A percentile compares a stretch with the other conserved stretches of the same genome.
Evolutionary conservation across 148 eudicot genomes (phyloP).

Genomic region (Heliamphora exappendiculata): DNA sequence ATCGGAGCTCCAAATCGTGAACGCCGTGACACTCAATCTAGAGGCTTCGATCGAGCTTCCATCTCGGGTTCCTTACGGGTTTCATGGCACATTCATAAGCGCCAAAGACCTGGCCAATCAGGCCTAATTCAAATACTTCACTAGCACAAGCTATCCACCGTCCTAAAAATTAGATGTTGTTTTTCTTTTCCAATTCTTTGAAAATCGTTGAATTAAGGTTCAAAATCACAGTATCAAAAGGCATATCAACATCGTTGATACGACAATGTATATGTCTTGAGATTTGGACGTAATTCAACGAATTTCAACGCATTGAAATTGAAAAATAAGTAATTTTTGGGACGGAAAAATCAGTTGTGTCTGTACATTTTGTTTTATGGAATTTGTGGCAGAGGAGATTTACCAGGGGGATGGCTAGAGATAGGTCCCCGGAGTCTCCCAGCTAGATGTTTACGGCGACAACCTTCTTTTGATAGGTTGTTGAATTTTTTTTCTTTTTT

Average conservation of each 20-base stretch:
- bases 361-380: too few relatives aligned
- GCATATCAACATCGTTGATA: too few relatives aligned
- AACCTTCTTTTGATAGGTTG: not conserved
- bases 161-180: too few relatives aligned
- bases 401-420: constrained; percentile 18
- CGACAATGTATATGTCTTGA: too few relatives aligned
- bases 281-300: too few relatives aligned
- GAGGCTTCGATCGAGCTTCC: constrained; percentile 27
- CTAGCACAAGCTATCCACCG: too few relatives aligned
- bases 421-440: constrained; percentile 12
- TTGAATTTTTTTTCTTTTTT: not conserved
- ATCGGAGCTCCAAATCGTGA: constrained; percentile 26
- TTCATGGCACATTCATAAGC: constrained; percentile 30
- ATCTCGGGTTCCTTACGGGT: constrained; percentile 30
- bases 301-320: too few relatives aligned
- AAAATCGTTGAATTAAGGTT: not conserved
- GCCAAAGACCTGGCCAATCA: constrained; percentile 20
- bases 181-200: too few relatives aligned
- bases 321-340: too few relatives aligned
- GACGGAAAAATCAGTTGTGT: too few relatives aligned
- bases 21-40: constrained; percentile 17
- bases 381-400: constrained; percentile 4
- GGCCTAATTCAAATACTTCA: not conserved
- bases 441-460: not conserved
- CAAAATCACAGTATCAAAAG: too few relatives aligned